phyloP scores from a whole-genome alignment of 108 stramenopile genomes.

The Pseudonitzschia pungens region DNA sequence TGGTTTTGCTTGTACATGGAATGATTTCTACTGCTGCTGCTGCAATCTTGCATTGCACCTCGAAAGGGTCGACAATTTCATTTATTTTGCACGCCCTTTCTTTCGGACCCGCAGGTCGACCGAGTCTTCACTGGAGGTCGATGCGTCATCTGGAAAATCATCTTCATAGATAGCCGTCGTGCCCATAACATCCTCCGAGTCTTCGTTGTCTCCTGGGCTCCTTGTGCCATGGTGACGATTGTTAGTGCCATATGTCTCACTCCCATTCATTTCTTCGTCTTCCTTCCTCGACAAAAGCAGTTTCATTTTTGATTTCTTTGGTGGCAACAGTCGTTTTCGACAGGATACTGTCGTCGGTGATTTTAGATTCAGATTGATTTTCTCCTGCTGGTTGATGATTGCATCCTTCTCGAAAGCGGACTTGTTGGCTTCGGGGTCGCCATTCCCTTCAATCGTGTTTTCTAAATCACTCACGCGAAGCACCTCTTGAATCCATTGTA shows the following conservation, averaged over 20 bases:
- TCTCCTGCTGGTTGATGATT: neutral
- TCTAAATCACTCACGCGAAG: conserved; percentile 28
- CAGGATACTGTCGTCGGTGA: neutral
- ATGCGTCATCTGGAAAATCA: conserved; percentile 9
- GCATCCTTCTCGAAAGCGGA: neutral
- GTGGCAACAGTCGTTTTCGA: neutral
- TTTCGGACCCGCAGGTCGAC: conserved; percentile 30
- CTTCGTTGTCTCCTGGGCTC: neutral
- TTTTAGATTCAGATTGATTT: neutral
- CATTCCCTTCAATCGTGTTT: neutral
- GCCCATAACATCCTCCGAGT: neutral
- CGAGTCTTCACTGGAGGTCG: conserved; percentile 30
- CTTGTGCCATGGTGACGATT: neutral
- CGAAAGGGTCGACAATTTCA: neutral
- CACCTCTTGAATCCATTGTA: conserved; percentile 26
- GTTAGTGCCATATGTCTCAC: neutral
- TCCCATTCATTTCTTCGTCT: conserved; percentile 1
- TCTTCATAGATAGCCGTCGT: neutral
- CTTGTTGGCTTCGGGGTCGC: neutral
- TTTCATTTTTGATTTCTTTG: conserved; percentile 12
- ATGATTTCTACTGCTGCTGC: too few species aligned
- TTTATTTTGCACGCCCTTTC: conserved; percentile 1
- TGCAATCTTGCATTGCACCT: too few species aligned
- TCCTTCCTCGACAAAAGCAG: conserved; percentile 2
- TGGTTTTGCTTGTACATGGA: too few species aligned